Percentiles rank a stretch among this genome's conserved stretches.
phyloP scores from a whole-genome alignment of 202 grass and related monocot genomes.

The Bolboschoenoplectus hybrid region DNA sequence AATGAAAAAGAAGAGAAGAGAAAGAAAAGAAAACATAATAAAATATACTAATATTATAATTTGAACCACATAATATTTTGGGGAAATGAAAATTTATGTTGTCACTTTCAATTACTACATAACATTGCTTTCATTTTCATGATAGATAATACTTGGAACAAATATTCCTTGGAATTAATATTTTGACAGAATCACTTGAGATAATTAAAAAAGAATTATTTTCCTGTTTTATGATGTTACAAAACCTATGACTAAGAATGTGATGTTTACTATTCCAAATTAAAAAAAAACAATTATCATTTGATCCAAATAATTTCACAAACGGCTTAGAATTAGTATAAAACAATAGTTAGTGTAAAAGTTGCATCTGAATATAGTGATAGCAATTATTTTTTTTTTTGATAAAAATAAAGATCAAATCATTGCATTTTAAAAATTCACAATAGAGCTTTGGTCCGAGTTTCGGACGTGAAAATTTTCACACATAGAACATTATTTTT shows the following conservation, averaged over 20 bases:
- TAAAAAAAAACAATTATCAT: neutral
- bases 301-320: neutral
- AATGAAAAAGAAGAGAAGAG: neutral
- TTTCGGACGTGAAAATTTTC: too few species aligned
- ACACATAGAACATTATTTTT: too few species aligned
- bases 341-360: neutral
- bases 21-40: too few species aligned
- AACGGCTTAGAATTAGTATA: neutral
- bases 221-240: neutral
- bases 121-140: neutral
- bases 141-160: neutral
- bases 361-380: too few species aligned
- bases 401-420: too few species aligned
- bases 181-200: neutral
- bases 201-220: neutral
- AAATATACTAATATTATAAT: neutral
- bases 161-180: slow-evolving; percentile 7
- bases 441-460: too few species aligned
- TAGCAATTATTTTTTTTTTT: too few species aligned
- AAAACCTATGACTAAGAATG: slow-evolving; percentile 1
- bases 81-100: neutral
- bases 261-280: slow-evolving; percentile 20
- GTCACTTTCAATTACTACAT: neutral
- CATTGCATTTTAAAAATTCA: too few species aligned
- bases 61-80: neutral